Base-by-base conservation (phyloP, 1,284 basidiomycete genomes). In the Spongiforma sp. region DNA sequence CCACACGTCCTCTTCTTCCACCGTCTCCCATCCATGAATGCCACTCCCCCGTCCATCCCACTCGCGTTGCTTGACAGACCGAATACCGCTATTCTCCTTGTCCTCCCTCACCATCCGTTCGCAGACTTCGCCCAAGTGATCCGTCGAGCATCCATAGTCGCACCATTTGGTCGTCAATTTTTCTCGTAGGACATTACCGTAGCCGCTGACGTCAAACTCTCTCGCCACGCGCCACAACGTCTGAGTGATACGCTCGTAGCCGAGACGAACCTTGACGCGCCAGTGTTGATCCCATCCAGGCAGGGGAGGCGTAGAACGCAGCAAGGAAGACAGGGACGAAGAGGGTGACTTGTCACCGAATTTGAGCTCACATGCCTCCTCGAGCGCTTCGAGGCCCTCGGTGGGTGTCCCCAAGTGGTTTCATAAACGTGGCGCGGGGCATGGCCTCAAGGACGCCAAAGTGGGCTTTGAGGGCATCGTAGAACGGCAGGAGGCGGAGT, bases 61-160 rank as follows among this genome's bases (percentile, higher is more conserved):
- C 71, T 90, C 89, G 57, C 86, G 77, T 69, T 87, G 84, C 74
- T 90, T 88, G 8, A 89, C 88, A 1, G 82, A 77, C 32, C 84
- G 72, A 8, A 84, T 80, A 1, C 84, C 82, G 46, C 73, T 84
- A 61, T 81, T 83, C 67, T 86, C 84, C 68, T 89, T 88, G 37
- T 89, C 89, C 70, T 89, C 86, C 59, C 87, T 76, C 36, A 90
- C 88, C 14, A 87, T 89, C 64, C 81, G 81, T 76, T 90, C 89
- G 68, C 89, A 90, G 19, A 90, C 89, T 72, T 90, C 89, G 2
- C 88, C 86, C 17, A 91, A 77, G 70, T 90, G 88, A 72, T 90
- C 89, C 39, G 88, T 90, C 60, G 88, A 89, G 73, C 89, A 91
- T 3, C 89, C 89, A 74, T 89, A 90, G 64, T 89, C 88, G 71